Percentiles rank a stretch among this genome's conserved stretches.
Evolutionary conservation across 1,139 yeast species (phyloP).

Genomic region (Hyphopichia fennica): DNA sequence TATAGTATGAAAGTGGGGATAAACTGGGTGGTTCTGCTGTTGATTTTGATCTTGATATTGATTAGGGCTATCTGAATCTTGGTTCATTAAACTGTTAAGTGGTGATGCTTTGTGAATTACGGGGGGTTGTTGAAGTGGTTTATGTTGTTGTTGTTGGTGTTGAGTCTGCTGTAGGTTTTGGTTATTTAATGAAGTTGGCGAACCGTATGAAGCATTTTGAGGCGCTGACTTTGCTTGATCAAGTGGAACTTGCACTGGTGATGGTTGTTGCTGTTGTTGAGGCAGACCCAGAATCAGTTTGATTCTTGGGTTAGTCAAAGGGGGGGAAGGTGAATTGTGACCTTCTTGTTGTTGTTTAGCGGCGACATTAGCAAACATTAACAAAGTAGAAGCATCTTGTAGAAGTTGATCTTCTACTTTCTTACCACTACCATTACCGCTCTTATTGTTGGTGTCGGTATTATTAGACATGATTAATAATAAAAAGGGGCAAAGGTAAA

Average conservation of each 20-base stretch:
- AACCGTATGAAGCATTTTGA: not conserved
- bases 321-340: conserved; percentile 8
- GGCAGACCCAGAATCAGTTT: conserved; percentile 3
- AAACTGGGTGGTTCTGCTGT: conserved; percentile 3
- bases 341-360: conserved; percentile 40
- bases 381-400: conserved; percentile 64
- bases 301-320: not conserved
- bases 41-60: no score
- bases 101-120: not conserved
- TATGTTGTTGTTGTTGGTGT: conserved; percentile 2
- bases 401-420: conserved; percentile 39
- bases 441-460: not conserved
- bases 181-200: no score
- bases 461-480: not conserved
- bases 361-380: conserved; percentile 63
- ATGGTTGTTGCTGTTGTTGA: not conserved
- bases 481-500: no score
- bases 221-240: not conserved
- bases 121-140: conserved; percentile 5
- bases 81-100: not conserved
- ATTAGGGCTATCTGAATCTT: conserved; percentile 3
- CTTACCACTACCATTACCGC: not conserved
- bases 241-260: not conserved
- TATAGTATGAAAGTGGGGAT: not conserved
- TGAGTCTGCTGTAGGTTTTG: not conserved